Evolutionary conservation across 768 basidiomycete genomes (phyloP).

Genomic region (Mrakia frigida): DNA sequence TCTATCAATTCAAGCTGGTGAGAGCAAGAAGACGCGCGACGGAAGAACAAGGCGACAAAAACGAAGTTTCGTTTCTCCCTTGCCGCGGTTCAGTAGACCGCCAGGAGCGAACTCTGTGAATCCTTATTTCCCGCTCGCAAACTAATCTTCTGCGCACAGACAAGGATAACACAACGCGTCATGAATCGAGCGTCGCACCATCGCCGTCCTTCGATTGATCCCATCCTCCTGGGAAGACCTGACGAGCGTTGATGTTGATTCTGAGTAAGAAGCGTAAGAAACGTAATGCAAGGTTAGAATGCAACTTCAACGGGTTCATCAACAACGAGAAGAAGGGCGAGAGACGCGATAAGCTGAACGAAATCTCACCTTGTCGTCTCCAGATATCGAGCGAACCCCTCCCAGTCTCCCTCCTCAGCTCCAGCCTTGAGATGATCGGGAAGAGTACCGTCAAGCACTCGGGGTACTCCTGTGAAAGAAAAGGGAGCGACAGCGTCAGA

Average conservation of each 20-base stretch:
- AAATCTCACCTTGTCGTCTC: slow-evolving; percentile 24
- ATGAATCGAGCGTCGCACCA: neutral
- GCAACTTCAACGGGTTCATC: neutral
- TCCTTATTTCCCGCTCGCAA: no score
- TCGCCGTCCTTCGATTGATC: neutral
- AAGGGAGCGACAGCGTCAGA: slow-evolving; percentile 1
- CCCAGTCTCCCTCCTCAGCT: neutral
- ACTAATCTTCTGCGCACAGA: no score
- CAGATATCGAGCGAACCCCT: neutral
- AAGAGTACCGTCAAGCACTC: slow-evolving; percentile 74
- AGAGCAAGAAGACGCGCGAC: no score
- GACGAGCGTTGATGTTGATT: slow-evolving; percentile 88
- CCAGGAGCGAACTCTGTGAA: no score
- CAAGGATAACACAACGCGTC: no score
- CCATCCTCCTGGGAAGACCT: slow-evolving; percentile 46
- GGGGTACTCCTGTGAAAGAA: slow-evolving; percentile 62
- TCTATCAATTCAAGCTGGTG: no score
- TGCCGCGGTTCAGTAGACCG: no score
- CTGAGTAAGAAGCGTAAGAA: slow-evolving; percentile 45
- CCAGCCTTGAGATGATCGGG: slow-evolving; percentile 48
- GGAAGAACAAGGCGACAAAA: no score
- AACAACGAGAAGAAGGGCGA: neutral
- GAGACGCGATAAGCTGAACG: neutral
- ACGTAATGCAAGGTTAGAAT: no score
- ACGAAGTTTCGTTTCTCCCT: no score